phyloP scores from a whole-genome alignment of 164 flowering plant genomes.

The Vitis riparia region DNA sequence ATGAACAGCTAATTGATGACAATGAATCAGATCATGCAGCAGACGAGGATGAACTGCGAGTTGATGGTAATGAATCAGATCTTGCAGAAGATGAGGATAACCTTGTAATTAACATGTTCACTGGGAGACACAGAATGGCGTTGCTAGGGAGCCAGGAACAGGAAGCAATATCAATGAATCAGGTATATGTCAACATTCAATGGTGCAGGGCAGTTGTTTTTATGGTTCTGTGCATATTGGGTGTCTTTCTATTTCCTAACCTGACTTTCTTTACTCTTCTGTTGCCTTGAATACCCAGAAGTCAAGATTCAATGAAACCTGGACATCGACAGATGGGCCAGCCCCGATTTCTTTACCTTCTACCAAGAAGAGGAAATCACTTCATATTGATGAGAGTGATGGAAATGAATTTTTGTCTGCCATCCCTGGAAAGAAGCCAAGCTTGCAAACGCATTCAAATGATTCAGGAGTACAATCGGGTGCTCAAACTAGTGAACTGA shows the following conservation, averaged over 20 bases:
- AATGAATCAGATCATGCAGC: conserved; percentile 25
- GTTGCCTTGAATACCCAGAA: conserved; percentile 16
- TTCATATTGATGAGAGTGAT: conserved; percentile 15
- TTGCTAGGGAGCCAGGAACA: conserved; percentile 9
- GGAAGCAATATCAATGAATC: conserved; percentile 12
- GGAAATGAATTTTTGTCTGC: conserved; percentile 16
- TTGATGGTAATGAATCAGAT: too few relatives aligned
- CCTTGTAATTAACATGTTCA: conserved; percentile 54
- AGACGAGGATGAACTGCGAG: conserved; percentile 23
- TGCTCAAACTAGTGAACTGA: conserved; percentile 13
- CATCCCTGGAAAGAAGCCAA: conserved; percentile 15
- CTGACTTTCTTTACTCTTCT: background rate
- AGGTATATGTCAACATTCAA: conserved; percentile 28
- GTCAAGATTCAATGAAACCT: conserved; percentile 7
- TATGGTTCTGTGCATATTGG: background rate
- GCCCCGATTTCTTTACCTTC: conserved; percentile 11
- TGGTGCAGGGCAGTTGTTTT: background rate
- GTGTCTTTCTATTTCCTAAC: background rate
- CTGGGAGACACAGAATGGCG: conserved; percentile 15
- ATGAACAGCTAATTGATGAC: conserved; percentile 24
- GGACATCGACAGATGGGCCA: conserved; percentile 11
- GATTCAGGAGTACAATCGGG: conserved; percentile 12
- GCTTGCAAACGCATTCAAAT: conserved; percentile 7
- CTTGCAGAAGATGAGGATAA: conserved; percentile 22
- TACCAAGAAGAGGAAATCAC: conserved; percentile 36